Evolutionary conservation across 176 grass and related monocot genomes (phyloP).

Genomic region (Phragmites australis): DNA sequence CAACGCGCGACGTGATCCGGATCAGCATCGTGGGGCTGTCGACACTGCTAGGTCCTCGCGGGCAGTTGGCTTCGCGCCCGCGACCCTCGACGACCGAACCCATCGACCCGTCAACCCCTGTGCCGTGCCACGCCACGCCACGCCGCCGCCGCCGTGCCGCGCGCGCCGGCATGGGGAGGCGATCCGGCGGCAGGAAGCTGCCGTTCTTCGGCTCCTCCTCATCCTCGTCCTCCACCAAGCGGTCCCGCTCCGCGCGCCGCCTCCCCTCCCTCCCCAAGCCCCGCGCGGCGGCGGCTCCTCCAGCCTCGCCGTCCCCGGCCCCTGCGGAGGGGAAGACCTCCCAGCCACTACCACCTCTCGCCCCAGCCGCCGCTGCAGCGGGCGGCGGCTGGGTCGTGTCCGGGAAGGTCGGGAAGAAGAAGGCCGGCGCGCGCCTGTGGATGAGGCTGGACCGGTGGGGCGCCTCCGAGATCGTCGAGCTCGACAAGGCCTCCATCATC

Average conservation of each 20-base stretch:
- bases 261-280: slow-evolving; percentile 48
- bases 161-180: slow-evolving; percentile 66
- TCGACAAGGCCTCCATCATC: slow-evolving; percentile 89
- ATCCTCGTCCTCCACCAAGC: slow-evolving; percentile 34
- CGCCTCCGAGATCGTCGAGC: slow-evolving; percentile 72
- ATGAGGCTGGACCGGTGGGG: slow-evolving; percentile 78
- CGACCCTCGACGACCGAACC: not conserved
- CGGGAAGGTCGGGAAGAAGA: slow-evolving; percentile 73
- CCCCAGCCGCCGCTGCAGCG: no score
- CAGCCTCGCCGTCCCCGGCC: slow-evolving; percentile 1
- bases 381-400: not conserved
- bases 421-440: slow-evolving; percentile 72
- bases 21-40: not conserved
- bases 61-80: no score
- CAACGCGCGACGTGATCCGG: not conserved
- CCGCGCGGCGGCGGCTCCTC: slow-evolving; percentile 22
- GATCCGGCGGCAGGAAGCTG: slow-evolving; percentile 71
- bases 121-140: not conserved
- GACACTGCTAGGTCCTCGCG: not conserved
- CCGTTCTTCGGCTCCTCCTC: slow-evolving; percentile 63
- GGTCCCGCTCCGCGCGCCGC: slow-evolving; percentile 37
- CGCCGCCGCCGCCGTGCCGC: not conserved
- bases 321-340: no score
- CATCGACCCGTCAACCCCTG: not conserved
- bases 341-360: no score